phyloP scores from a whole-genome alignment of 129 eudicot genomes.

The Artemisia argyi region DNA sequence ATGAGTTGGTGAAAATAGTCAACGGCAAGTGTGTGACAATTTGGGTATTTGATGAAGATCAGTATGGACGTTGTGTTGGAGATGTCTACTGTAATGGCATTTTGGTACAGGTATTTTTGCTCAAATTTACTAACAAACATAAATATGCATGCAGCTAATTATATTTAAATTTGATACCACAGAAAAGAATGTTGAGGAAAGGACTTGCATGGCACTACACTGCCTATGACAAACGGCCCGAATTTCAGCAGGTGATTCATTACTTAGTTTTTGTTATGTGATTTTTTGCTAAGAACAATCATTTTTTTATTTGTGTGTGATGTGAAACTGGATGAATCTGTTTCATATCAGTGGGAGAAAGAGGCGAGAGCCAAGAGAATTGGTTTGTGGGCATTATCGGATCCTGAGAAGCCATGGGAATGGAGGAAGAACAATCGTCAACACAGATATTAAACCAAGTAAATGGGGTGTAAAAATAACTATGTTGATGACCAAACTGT shows the following conservation, averaged over 20 bases:
- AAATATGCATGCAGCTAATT: constrained; percentile 11
- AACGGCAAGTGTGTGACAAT: constrained; percentile 51
- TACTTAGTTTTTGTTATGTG: not conserved
- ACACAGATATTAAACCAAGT: constrained; percentile 22
- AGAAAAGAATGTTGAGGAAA: constrained; percentile 61
- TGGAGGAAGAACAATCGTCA: constrained; percentile 66
- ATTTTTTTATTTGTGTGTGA: not conserved
- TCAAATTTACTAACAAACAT: not conserved
- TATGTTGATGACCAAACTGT: too few relatives aligned
- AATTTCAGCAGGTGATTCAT: constrained; percentile 50
- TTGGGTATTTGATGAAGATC: constrained; percentile 56
- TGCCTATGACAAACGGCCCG: constrained; percentile 64
- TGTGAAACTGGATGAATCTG: not conserved
- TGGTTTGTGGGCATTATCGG: constrained; percentile 37
- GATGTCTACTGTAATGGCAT: constrained; percentile 79
- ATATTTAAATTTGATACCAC: not conserved
- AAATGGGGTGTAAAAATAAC: too few relatives aligned
- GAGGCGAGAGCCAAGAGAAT: too few relatives aligned
- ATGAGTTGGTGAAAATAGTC: constrained; percentile 56
- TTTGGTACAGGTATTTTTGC: constrained; percentile 64
- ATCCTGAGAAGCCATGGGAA: constrained; percentile 91
- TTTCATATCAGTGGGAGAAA: constrained; percentile 26
- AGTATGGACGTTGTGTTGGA: constrained; percentile 69
- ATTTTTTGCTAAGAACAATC: not conserved
- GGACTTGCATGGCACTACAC: constrained; percentile 62